phyloP scores from a whole-genome alignment of 1,139 yeast genomes.

The Diutina neorugosa region DNA sequence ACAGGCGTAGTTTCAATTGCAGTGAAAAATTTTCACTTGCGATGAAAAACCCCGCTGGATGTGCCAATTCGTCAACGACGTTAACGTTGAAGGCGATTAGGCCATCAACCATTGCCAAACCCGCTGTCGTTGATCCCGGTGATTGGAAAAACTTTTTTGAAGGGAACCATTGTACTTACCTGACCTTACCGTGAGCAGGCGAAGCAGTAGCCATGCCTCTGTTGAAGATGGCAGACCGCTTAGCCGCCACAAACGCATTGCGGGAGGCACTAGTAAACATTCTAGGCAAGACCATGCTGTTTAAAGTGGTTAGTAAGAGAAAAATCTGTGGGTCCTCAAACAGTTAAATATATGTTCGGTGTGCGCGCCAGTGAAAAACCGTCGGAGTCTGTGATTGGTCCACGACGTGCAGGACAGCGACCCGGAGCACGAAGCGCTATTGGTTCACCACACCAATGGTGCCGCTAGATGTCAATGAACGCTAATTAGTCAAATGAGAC shows the following conservation, averaged over 20 bases:
- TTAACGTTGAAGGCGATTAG: neutral
- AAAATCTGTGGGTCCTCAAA: neutral
- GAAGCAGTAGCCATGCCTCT: slow-evolving; percentile 88
- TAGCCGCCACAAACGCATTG: slow-evolving; percentile 83
- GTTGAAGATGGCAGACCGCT: slow-evolving; percentile 63
- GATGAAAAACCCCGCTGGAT: neutral
- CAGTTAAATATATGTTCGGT: neutral
- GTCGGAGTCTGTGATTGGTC: neutral
- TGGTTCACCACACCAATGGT: neutral
- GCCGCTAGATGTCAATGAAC: neutral
- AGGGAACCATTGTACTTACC: slow-evolving; percentile 42
- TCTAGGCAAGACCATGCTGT: slow-evolving; percentile 72
- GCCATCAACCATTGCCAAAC: neutral
- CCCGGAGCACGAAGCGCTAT: neutral
- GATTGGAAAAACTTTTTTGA: neutral
- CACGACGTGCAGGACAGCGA: neutral
- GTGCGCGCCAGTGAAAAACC: neutral
- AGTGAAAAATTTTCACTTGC: neutral
- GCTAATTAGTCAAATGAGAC: neutral
- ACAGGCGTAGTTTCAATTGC: neutral
- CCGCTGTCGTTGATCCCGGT: neutral
- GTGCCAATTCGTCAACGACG: neutral
- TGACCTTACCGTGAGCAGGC: slow-evolving; percentile 75
- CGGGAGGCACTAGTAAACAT: slow-evolving; percentile 83
- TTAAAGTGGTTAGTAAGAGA: slow-evolving; percentile 4